These are phyloP conservation scores for Aspergillus texensis DNA, from an alignment of 2,329 filamentous ascomycete genomes.

Conservation along the genomic window DNA sequence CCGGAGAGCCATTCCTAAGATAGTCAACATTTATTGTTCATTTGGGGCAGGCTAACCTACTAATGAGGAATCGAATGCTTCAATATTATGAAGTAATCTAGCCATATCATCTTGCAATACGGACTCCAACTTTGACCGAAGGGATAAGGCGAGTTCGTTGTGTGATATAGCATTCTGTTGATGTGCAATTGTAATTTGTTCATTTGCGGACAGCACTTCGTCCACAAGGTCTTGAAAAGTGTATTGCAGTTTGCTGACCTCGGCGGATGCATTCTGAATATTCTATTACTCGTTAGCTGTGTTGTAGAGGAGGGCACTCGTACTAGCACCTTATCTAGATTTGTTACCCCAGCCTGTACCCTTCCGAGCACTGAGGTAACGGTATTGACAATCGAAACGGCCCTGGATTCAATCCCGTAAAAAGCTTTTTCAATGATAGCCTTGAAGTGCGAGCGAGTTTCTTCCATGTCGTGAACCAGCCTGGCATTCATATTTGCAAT, in stretches of 20 bases:
- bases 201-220: slow-evolving; percentile 29
- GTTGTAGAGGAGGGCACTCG: not conserved
- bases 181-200: slow-evolving; percentile 31
- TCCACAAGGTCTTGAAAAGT: slow-evolving; percentile 30
- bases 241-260: slow-evolving; percentile 27
- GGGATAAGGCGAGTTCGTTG: slow-evolving; percentile 30
- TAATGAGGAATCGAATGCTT: slow-evolving; percentile 36
- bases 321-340: slow-evolving; percentile 27
- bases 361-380: slow-evolving; percentile 23
- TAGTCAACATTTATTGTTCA: slow-evolving; percentile 12
- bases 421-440: slow-evolving; percentile 29
- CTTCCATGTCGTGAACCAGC: slow-evolving; percentile 36
- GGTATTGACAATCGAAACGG: slow-evolving; percentile 25
- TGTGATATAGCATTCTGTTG: slow-evolving; percentile 29
- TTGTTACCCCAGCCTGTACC: slow-evolving; percentile 19
- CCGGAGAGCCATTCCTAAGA: slow-evolving; percentile 36
- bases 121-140: slow-evolving; percentile 36
- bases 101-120: slow-evolving; percentile 34
- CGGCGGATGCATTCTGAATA: slow-evolving; percentile 30
- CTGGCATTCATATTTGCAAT: slow-evolving; percentile 34
- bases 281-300: slow-evolving; percentile 29
- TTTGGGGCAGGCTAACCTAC: slow-evolving; percentile 27
- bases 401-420: slow-evolving; percentile 26
- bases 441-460: slow-evolving; percentile 28
- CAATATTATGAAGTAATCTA: slow-evolving; percentile 32